These are phyloP conservation scores for Fonsecaea nubica DNA, from an alignment of 2,329 filamentous ascomycete species.

Conservation along the genomic window DNA sequence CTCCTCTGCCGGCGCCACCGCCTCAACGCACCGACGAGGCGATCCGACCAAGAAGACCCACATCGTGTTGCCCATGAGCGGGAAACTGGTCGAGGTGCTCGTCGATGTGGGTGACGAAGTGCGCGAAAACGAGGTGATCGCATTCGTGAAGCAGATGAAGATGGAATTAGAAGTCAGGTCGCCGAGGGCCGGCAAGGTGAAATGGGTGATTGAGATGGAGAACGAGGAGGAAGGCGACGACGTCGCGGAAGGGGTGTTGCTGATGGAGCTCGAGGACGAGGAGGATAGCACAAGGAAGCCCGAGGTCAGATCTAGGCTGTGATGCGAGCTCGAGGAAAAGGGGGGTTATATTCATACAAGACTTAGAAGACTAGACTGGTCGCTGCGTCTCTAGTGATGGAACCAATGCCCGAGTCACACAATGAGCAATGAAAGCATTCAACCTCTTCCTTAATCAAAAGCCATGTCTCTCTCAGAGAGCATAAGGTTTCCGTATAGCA, in stretches of 20 bases:
- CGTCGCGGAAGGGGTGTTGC: constrained; percentile 62
- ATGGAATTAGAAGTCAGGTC: constrained; percentile 71
- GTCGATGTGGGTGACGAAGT: constrained; percentile 61
- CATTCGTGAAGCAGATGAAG: constrained; percentile 70
- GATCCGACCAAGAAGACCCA: constrained; percentile 59
- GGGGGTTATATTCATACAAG: not conserved
- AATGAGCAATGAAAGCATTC: not conserved
- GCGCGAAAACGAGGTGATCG: constrained; percentile 60
- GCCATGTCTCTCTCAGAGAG: not conserved
- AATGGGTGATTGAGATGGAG: constrained; percentile 51
- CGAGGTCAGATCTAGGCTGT: constrained; percentile 18
- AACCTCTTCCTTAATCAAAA: not conserved
- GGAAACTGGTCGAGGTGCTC: constrained; percentile 65
- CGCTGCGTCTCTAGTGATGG: not conserved
- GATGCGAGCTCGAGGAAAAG: not conserved
- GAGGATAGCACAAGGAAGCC: constrained; percentile 1
- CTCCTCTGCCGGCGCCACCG: constrained; percentile 48
- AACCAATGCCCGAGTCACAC: not conserved
- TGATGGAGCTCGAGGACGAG: constrained; percentile 51
- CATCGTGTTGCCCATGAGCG: constrained; percentile 63
- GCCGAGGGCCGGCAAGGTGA: constrained; percentile 55
- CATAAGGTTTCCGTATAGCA: not conserved
- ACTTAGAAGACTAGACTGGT: constrained; percentile 1
- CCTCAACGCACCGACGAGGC: constrained; percentile 56
- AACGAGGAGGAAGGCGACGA: constrained; percentile 51